Conservation (phyloP, 352 stramenopile genomes). For the Phytophthora foliorum region DNA sequence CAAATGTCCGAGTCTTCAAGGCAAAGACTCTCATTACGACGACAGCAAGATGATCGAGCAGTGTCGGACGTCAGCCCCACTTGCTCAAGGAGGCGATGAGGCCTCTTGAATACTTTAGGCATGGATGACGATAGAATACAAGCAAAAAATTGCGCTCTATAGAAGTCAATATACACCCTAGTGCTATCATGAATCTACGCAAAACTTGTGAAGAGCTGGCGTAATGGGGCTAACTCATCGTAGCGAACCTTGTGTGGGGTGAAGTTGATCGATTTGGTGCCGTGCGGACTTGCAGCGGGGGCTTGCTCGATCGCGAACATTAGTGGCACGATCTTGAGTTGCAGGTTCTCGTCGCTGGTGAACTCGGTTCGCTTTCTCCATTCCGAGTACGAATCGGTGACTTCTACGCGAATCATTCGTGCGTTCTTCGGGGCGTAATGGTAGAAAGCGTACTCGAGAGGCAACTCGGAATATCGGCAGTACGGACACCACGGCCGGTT, state of each 20-base stretch:
- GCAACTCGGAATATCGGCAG: slow-evolving; percentile 80
- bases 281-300: slow-evolving; percentile 24
- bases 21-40: slow-evolving; percentile 19
- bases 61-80: slow-evolving; percentile 18
- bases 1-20: slow-evolving; percentile 27
- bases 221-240: slow-evolving; percentile 56
- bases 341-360: slow-evolving; percentile 60
- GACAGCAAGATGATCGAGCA: slow-evolving; percentile 23
- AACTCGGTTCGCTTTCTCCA: slow-evolving; percentile 75
- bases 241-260: slow-evolving; percentile 60
- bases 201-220: slow-evolving; percentile 46
- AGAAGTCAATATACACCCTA: slow-evolving; percentile 21
- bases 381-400: slow-evolving; percentile 64
- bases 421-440: slow-evolving; percentile 68
- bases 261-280: slow-evolving; percentile 43
- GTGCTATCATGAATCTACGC: slow-evolving; percentile 21
- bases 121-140: slow-evolving; percentile 28
- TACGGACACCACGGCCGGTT: slow-evolving; percentile 86
- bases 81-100: slow-evolving; percentile 12
- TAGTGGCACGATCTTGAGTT: slow-evolving; percentile 61
- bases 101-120: slow-evolving; percentile 2
- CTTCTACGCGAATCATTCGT: slow-evolving; percentile 70
- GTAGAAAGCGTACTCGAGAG: slow-evolving; percentile 79
- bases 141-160: slow-evolving; percentile 34
- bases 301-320: slow-evolving; percentile 52